Conservation (phyloP, 345 rosid genomes). For the Eucalyptus shirleyi region DNA sequence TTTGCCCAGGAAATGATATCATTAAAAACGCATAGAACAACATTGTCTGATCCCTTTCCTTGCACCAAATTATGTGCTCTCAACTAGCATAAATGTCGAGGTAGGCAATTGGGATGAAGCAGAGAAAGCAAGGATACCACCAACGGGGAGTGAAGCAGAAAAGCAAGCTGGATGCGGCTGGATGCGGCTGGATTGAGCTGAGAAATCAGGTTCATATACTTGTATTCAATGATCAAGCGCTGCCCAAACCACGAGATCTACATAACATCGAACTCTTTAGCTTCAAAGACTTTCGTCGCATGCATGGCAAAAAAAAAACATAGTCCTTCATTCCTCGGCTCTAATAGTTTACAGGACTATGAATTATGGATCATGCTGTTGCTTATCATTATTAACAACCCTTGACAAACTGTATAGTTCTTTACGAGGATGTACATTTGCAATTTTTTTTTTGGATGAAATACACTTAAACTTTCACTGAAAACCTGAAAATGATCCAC, state of each 20-base stretch:
- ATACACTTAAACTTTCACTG: too few relatives aligned
- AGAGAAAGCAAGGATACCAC: background rate
- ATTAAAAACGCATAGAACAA: background rate
- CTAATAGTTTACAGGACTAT: background rate
- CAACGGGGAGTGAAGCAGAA: background rate
- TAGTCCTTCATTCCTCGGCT: background rate
- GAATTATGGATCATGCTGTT: background rate
- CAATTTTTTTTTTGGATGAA: too few relatives aligned
- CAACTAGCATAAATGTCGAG: background rate
- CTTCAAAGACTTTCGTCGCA: background rate
- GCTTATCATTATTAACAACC: background rate
- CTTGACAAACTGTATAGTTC: background rate
- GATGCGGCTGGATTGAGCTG: background rate
- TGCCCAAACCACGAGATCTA: background rate
- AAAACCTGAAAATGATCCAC: too few relatives aligned
- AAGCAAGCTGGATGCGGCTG: background rate
- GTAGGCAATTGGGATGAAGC: background rate
- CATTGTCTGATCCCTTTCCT: background rate
- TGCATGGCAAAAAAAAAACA: background rate
- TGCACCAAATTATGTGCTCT: background rate
- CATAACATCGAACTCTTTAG: background rate
- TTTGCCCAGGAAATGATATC: background rate
- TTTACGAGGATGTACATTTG: background rate
- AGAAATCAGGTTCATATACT: background rate
- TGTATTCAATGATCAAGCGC: background rate